Evolutionary conservation across 192 early-diverging fungal genomes (phyloP).

Genomic region (Glomus cerebriforme): DNA sequence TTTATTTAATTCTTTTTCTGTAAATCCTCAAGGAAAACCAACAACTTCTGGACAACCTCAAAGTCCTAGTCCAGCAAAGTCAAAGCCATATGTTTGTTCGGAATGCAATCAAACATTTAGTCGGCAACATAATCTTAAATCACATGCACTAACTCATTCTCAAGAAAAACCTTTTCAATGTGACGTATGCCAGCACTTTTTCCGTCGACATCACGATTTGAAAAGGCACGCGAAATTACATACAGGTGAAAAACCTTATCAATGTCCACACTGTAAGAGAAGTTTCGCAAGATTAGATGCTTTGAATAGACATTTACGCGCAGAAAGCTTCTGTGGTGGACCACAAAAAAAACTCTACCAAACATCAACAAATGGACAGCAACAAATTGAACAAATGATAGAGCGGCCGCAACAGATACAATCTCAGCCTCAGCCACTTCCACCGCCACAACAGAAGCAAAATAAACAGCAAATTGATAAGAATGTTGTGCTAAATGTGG

Average conservation of each 20-base stretch:
- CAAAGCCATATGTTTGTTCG: constrained; percentile 53
- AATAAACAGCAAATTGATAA: neutral
- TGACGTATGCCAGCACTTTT: constrained; percentile 48
- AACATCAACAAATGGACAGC: neutral
- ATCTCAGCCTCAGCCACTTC: neutral
- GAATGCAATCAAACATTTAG: constrained; percentile 59
- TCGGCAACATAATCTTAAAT: constrained; percentile 60
- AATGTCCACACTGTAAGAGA: constrained; percentile 47
- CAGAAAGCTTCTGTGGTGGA: constrained; percentile 42
- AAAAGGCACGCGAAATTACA: constrained; percentile 58
- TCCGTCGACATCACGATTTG: constrained; percentile 55
- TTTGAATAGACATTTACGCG: constrained; percentile 52
- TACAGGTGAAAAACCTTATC: constrained; percentile 58
- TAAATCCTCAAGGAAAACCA: neutral
- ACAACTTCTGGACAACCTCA: constrained; percentile 4
- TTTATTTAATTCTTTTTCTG: constrained; percentile 14
- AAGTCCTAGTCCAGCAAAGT: constrained; percentile 21
- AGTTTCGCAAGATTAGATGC: constrained; percentile 60
- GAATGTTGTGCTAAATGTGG: neutral
- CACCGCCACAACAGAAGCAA: neutral
- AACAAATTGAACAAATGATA: neutral
- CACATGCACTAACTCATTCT: constrained; percentile 57
- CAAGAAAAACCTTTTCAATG: constrained; percentile 58
- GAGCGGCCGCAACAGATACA: neutral
- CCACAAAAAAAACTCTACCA: constrained; percentile 30